These are phyloP conservation scores for Yamadazyma scolyti DNA, from an alignment of 805 yeast species.

Conservation along the genomic window DNA sequence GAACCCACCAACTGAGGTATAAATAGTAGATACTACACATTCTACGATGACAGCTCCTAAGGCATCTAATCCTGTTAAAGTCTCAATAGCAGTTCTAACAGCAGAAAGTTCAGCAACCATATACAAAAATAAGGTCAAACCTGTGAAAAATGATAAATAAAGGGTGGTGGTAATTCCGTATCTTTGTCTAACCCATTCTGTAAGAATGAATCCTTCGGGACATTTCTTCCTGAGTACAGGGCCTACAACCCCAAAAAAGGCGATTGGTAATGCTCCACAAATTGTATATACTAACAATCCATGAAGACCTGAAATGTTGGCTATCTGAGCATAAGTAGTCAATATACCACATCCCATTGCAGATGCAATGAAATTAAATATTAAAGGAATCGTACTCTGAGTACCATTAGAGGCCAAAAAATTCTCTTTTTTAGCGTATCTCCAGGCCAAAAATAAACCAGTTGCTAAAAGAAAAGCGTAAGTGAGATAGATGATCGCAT, in stretches of 20 bases:
- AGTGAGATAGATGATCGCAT: conserved; percentile 40
- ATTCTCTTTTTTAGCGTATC: conserved; percentile 47
- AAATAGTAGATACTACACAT: conserved; percentile 81
- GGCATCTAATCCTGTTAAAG: conserved; percentile 75
- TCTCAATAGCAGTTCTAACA: conserved; percentile 67
- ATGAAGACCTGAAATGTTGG: conserved; percentile 80
- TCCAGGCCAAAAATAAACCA: conserved; percentile 50
- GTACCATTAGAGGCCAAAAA: conserved; percentile 80
- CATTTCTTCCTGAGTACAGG: conserved; percentile 74
- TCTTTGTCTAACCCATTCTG: conserved; percentile 90
- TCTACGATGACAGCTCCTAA: conserved; percentile 80
- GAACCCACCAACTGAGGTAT: conserved; percentile 88
- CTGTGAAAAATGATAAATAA: conserved; percentile 75
- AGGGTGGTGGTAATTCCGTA: conserved; percentile 71
- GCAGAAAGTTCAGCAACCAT: conserved; percentile 88
- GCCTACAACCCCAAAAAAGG: conserved; percentile 78
- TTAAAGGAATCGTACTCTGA: conserved; percentile 73
- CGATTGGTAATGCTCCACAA: conserved; percentile 78
- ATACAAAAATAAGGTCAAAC: conserved; percentile 78
- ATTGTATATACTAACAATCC: conserved; percentile 80
- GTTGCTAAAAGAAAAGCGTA: conserved; percentile 38
- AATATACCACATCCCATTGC: conserved; percentile 90
- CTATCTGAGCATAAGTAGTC: conserved; percentile 83
- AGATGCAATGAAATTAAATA: conserved; percentile 86
- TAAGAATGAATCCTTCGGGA: conserved; percentile 86